These are phyloP conservation scores for Mycocentrospora acerina DNA, from an alignment of 2,329 filamentous ascomycete genomes.

Conservation along the genomic window DNA sequence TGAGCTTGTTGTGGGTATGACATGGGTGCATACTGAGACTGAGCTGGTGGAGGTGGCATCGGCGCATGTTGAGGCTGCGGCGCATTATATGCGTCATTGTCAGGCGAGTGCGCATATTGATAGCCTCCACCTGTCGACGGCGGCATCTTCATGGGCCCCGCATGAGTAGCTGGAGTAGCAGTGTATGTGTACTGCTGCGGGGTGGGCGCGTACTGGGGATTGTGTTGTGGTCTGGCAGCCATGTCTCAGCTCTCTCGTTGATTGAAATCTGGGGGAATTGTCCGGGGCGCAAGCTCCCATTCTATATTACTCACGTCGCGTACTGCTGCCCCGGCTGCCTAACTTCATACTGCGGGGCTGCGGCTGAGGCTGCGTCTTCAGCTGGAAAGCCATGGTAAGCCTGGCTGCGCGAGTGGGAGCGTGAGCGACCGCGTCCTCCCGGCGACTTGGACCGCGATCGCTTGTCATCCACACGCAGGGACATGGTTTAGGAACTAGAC, in stretches of 20 bases:
- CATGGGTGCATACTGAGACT: no score
- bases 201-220: slow-evolving; percentile 36
- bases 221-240: slow-evolving; percentile 31
- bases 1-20: no score
- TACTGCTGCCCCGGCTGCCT: slow-evolving; percentile 42
- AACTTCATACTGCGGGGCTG: slow-evolving; percentile 44
- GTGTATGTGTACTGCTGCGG: slow-evolving; percentile 32
- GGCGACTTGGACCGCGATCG: slow-evolving; percentile 48
- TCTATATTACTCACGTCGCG: slow-evolving; percentile 33
- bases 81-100: slow-evolving; percentile 3
- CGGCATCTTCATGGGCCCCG: slow-evolving; percentile 22
- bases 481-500: slow-evolving; percentile 29
- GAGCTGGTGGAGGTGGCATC: no score
- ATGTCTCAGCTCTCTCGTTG: slow-evolving; percentile 30
- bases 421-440: slow-evolving; percentile 35
- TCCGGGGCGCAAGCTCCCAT: slow-evolving; percentile 2
- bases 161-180: slow-evolving; percentile 22
- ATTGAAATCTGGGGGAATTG: slow-evolving; percentile 2
- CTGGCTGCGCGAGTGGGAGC: slow-evolving; percentile 45
- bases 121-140: slow-evolving; percentile 18
- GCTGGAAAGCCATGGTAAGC: slow-evolving; percentile 37
- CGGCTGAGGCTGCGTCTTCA: slow-evolving; percentile 29
- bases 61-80: no score
- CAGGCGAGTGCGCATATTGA: slow-evolving; percentile 46
- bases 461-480: slow-evolving; percentile 45